Evolutionary conservation across 1,284 basidiomycete genomes (phyloP).

Genomic region (Heterobasidion irregulare): DNA sequence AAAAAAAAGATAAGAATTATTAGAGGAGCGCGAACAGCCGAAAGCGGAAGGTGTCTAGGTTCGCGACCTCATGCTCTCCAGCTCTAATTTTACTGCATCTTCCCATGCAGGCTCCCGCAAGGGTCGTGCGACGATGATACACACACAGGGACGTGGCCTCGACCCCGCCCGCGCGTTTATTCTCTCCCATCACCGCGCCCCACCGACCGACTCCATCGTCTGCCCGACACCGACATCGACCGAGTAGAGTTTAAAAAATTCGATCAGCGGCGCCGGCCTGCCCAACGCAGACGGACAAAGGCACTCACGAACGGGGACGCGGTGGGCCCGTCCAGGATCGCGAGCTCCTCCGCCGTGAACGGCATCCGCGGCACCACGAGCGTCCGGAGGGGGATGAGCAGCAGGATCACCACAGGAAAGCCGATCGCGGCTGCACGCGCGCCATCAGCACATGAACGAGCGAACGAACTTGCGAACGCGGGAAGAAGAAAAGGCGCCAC

Average conservation of each 20-base stretch:
- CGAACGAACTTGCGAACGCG: not conserved
- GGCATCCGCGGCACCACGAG: conserved; percentile 68
- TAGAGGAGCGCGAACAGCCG: too few relatives aligned
- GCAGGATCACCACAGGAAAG: conserved; percentile 85
- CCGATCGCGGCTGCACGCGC: conserved; percentile 69
- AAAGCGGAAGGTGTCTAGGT: too few relatives aligned
- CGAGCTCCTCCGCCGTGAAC: conserved; percentile 77
- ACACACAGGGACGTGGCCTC: too few relatives aligned
- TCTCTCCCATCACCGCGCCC: conserved; percentile 5
- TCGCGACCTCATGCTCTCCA: too few relatives aligned
- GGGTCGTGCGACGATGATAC: too few relatives aligned
- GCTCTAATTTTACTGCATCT: too few relatives aligned
- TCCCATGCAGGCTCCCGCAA: too few relatives aligned
- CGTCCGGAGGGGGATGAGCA: conserved; percentile 80
- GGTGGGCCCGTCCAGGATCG: conserved; percentile 81
- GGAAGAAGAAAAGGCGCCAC: not conserved
- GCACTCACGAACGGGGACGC: conserved; percentile 74
- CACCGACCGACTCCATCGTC: conserved; percentile 43
- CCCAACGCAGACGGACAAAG: not conserved
- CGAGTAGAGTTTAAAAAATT: not conserved
- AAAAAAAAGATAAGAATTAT: too few relatives aligned
- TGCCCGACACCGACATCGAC: conserved; percentile 10
- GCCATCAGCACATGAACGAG: not conserved
- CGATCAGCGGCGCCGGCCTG: not conserved
- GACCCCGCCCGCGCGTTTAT: too few relatives aligned